Percentiles rank a stretch among this genome's conserved stretches.
phyloP scores from a whole-genome alignment of 177 flowering plant species.

The Vitis hybrid region DNA sequence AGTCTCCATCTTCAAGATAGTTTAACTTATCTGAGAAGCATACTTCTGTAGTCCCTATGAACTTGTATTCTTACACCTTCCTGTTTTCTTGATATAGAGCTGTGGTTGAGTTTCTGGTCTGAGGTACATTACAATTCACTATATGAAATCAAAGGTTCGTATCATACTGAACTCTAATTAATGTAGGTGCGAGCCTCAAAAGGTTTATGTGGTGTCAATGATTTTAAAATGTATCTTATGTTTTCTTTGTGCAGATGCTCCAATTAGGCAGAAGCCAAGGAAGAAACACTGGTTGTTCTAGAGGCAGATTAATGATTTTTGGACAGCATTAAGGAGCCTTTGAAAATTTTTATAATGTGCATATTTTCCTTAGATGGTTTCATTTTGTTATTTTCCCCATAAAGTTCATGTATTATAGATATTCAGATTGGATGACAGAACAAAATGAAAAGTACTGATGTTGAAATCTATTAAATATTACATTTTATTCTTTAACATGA shows the following conservation, averaged over 20 bases:
- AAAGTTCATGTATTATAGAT: not conserved
- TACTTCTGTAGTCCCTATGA: not conserved
- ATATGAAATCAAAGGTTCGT: slow-evolving; percentile 72
- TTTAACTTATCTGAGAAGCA: not conserved
- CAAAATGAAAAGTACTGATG: not conserved
- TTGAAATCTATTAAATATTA: not conserved
- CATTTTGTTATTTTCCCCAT: not conserved
- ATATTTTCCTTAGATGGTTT: not conserved
- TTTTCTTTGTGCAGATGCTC: slow-evolving; percentile 43
- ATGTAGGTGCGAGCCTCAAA: not conserved
- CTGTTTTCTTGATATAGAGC: slow-evolving; percentile 45
- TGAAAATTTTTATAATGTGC: not conserved
- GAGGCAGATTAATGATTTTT: slow-evolving; percentile 11
- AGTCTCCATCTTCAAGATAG: not conserved
- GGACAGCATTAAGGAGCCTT: not conserved
- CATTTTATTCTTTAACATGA: not conserved
- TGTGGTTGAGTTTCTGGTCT: slow-evolving; percentile 96
- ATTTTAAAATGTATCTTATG: not conserved
- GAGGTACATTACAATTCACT: slow-evolving; percentile 93
- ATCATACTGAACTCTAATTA: not conserved
- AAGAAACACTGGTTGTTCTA: slow-evolving; percentile 91
- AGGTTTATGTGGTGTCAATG: not conserved
- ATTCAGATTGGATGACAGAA: not conserved
- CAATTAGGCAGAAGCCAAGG: slow-evolving; percentile 50
- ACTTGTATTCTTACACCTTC: not conserved